Conservation (phyloP, 2,329 filamentous ascomycete species). For the Pseudogymnoascus sp. region DNA sequence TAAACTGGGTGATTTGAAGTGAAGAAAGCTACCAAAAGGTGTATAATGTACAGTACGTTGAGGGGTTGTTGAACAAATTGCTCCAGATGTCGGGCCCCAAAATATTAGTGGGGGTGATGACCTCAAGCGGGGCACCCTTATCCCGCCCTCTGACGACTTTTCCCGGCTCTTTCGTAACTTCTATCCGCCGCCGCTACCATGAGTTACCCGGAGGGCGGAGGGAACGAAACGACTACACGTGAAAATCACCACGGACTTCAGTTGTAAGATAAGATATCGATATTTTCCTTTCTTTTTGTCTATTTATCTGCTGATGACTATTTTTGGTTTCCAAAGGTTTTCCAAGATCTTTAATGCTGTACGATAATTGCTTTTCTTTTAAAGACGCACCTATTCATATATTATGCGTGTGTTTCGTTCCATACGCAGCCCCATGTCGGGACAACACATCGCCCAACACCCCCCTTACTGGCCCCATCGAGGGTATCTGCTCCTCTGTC, state of each 20-base stretch:
- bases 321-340: neutral
- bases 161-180: neutral
- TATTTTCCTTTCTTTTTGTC: neutral
- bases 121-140: conserved; percentile 5
- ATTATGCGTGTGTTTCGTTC: neutral
- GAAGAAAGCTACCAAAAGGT: neutral
- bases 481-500: neutral
- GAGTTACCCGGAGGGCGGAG: neutral
- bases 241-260: neutral
- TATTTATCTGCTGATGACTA: neutral
- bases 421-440: neutral
- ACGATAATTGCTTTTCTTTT: neutral
- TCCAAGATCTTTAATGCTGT: neutral
- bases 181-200: neutral
- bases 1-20: neutral
- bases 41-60: conserved; percentile 4
- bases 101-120: conserved; percentile 8
- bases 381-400: neutral
- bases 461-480: neutral
- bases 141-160: conserved; percentile 1
- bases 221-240: neutral
- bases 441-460: neutral
- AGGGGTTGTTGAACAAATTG: conserved; percentile 4
- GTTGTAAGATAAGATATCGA: neutral
- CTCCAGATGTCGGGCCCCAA: neutral